Percentiles rank a stretch among this genome's conserved stretches.
Conservation (phyloP, 257 asterid genomes). For the Solanum acaule region DNA sequence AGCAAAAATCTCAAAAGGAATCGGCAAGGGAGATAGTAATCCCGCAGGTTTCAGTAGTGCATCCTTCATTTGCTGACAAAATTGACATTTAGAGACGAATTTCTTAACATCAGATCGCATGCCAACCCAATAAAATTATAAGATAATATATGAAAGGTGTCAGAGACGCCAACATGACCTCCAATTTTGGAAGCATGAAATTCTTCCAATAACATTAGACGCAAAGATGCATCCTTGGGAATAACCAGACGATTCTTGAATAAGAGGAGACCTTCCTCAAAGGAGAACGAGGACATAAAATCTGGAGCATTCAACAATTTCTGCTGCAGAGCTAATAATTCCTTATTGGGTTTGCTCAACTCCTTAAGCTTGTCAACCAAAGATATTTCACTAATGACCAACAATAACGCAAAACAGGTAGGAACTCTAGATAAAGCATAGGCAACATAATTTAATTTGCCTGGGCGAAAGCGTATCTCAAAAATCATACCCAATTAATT, state of each 20-base stretch:
- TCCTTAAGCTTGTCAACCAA: not conserved
- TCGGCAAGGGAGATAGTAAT: not conserved
- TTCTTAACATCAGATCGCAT: not conserved
- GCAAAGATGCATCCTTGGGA: too few species aligned
- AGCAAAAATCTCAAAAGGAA: not conserved
- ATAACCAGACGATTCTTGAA: not conserved
- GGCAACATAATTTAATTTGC: not conserved
- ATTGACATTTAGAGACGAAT: not conserved
- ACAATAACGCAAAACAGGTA: accelerated
- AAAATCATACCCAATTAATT: not conserved
- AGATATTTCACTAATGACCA: not conserved
- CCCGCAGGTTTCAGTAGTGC: not conserved
- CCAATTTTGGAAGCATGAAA: not conserved
- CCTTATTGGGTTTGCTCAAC: not conserved
- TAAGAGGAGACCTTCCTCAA: not conserved
- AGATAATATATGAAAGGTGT: not conserved
- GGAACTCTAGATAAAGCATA: not conserved
- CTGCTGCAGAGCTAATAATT: not conserved
- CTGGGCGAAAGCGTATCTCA: not conserved
- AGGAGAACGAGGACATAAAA: not conserved
- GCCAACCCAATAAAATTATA: not conserved
- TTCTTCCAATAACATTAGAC: not conserved
- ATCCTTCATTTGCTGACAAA: not conserved
- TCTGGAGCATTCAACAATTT: not conserved
- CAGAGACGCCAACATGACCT: not conserved